Conservation (phyloP, 2,329 filamentous ascomycete genomes). For the Stachybotrys chlorohalonatus region DNA sequence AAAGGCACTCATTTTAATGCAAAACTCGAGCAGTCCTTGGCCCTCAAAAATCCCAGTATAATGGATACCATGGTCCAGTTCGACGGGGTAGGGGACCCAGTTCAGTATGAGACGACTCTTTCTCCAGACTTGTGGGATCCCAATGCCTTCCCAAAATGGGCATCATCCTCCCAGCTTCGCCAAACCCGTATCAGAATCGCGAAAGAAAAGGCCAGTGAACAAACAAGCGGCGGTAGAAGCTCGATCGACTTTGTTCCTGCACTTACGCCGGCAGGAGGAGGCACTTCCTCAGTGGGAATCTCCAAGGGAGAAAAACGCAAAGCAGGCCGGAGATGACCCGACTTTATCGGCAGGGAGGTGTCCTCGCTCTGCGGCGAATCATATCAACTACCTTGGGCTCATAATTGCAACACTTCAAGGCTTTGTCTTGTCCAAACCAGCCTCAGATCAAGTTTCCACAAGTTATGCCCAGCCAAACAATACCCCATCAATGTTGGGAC, state of each 20-base stretch:
- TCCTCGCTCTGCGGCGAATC: too few relatives aligned
- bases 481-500: too few relatives aligned
- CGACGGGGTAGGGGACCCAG: constrained; percentile 37
- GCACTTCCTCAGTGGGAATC: constrained; percentile 11
- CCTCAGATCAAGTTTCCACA: too few relatives aligned
- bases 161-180: constrained; percentile 40
- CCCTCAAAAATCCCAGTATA: constrained; percentile 63
- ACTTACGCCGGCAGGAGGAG: constrained; percentile 11
- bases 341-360: not conserved
- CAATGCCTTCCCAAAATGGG: constrained; percentile 42
- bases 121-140: constrained; percentile 49
- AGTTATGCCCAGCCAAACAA: too few relatives aligned
- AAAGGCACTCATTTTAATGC: constrained; percentile 72
- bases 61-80: constrained; percentile 66
- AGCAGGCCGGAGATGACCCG: constrained; percentile 20
- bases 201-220: constrained; percentile 35
- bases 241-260: constrained; percentile 41
- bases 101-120: constrained; percentile 59
- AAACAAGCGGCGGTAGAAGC: constrained; percentile 27
- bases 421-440: too few relatives aligned
- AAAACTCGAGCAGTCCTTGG: constrained; percentile 56
- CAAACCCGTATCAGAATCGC: constrained; percentile 36
- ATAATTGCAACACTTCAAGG: too few relatives aligned
- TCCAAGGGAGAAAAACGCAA: constrained; percentile 22
- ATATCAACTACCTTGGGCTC: too few relatives aligned